Percentiles rank a stretch among this genome's conserved stretches.
phyloP scores from a whole-genome alignment of 768 basidiomycete genomes.

The Porpolomopsis calyptriformis region DNA sequence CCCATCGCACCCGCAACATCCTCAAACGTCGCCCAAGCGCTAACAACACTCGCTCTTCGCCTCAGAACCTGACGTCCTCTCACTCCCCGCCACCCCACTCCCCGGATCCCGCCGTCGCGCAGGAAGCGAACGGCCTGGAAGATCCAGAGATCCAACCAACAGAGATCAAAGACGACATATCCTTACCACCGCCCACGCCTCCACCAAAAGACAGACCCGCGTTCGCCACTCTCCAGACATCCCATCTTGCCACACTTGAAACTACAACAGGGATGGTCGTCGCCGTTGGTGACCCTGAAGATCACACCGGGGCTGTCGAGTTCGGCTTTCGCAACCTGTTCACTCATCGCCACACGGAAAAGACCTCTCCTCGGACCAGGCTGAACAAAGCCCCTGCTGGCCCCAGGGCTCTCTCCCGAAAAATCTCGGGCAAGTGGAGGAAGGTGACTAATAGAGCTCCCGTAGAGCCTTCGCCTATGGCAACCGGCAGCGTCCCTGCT shows the following conservation, averaged over 20 bases:
- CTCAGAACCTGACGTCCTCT: no score
- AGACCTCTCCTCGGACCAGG: no score
- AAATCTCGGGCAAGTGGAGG: conserved; percentile 27
- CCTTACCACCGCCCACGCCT: no score
- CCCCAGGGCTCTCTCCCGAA: conserved; percentile 21
- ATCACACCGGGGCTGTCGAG: conserved; percentile 21
- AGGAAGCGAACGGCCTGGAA: conserved; percentile 10
- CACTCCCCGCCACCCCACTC: no score
- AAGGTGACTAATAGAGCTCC: conserved; percentile 3
- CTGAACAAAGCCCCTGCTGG: conserved; percentile 9
- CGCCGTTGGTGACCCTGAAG: conserved; percentile 34
- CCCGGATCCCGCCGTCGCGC: neutral
- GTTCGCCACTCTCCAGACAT: no score
- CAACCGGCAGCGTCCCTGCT: neutral
- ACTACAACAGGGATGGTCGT: conserved; percentile 33
- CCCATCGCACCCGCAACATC: conserved; percentile 3
- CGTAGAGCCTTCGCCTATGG: conserved; percentile 2
- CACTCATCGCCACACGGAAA: no score
- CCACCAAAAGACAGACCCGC: no score
- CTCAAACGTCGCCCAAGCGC: conserved; percentile 7
- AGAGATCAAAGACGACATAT: no score
- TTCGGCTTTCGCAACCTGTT: no score
- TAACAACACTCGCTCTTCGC: neutral
- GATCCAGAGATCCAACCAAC: no score
- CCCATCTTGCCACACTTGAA: no score